Evolutionary conservation across 139 green algal genomes (phyloP).

Genomic region (Asterochloris erici): DNA sequence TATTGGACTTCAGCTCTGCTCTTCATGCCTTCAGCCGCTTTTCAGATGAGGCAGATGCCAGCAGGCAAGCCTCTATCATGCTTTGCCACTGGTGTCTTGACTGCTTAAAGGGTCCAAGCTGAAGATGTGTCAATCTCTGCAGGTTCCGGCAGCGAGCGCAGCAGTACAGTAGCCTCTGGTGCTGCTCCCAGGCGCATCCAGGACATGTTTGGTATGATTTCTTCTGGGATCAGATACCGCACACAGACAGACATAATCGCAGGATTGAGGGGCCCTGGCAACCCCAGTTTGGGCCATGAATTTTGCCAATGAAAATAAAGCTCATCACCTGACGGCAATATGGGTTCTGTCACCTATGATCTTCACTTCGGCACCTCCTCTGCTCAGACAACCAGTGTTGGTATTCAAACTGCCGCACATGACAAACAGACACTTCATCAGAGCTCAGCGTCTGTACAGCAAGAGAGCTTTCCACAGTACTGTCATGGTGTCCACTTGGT

Average conservation of each 20-base stretch:
- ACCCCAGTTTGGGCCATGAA: slow-evolving; percentile 54
- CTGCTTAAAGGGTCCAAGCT: background rate
- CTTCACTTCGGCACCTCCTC: too few species aligned
- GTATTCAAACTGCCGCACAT: too few species aligned
- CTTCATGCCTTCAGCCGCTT: background rate
- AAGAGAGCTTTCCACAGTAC: too few species aligned
- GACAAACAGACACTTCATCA: too few species aligned
- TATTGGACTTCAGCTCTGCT: background rate
- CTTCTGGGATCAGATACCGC: slow-evolving; percentile 59
- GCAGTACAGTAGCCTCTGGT: slow-evolving; percentile 79
- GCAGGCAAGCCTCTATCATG: background rate
- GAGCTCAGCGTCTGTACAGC: too few species aligned
- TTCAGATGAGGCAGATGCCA: background rate
- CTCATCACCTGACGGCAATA: too few species aligned
- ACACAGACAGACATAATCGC: slow-evolving; percentile 64
- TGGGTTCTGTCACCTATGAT: too few species aligned
- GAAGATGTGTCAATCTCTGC: background rate
- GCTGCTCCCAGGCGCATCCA: slow-evolving; percentile 79
- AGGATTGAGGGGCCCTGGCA: slow-evolving; percentile 46
- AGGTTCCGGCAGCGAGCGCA: slow-evolving; percentile 64
- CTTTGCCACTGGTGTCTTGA: background rate
- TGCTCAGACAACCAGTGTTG: too few species aligned
- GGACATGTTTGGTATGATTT: slow-evolving; percentile 93
- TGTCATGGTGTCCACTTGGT: too few species aligned
- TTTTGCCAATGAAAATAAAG: background rate